Conservation (phyloP, 2,329 filamentous ascomycete species). For the Thelonectria rubi region DNA sequence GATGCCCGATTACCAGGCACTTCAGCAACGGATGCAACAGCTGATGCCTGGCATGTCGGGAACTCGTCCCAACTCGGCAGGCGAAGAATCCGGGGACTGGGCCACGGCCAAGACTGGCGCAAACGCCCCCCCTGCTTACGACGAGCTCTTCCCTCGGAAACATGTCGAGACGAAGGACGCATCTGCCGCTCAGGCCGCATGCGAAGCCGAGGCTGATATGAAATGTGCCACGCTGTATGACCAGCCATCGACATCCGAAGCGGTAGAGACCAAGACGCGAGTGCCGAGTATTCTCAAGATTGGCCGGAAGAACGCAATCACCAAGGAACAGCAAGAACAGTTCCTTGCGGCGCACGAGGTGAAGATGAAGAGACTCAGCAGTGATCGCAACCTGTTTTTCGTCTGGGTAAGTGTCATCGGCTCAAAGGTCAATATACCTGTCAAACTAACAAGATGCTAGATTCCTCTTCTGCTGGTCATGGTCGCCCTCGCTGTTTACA, state of each 20-base stretch:
- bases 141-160: constrained; percentile 75
- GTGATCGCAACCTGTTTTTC: constrained; percentile 73
- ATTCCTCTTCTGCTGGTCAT: constrained; percentile 61
- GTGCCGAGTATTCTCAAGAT: constrained; percentile 62
- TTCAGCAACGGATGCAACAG: constrained; percentile 71
- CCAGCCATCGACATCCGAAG: constrained; percentile 48
- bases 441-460: constrained; percentile 45
- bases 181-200: constrained; percentile 65
- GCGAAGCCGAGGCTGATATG: constrained; percentile 66
- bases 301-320: constrained; percentile 70
- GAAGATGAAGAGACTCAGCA: constrained; percentile 70
- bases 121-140: constrained; percentile 75
- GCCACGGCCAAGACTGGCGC: constrained; percentile 63
- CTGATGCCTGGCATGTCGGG: constrained; percentile 72
- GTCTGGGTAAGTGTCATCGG: constrained; percentile 65
- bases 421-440: not conserved
- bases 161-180: constrained; percentile 65
- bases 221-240: constrained; percentile 66
- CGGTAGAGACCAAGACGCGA: constrained; percentile 52
- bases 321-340: constrained; percentile 71
- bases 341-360: constrained; percentile 68
- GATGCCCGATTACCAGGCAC: constrained; percentile 76
- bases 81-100: constrained; percentile 67
- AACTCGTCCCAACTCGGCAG: constrained; percentile 59
- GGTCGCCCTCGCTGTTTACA: constrained; percentile 60